Evolutionary conservation across 1,284 basidiomycete genomes (phyloP), one percentile per base, ranked within the genome.

Genomic region (Hemileia vastatrix): DNA sequence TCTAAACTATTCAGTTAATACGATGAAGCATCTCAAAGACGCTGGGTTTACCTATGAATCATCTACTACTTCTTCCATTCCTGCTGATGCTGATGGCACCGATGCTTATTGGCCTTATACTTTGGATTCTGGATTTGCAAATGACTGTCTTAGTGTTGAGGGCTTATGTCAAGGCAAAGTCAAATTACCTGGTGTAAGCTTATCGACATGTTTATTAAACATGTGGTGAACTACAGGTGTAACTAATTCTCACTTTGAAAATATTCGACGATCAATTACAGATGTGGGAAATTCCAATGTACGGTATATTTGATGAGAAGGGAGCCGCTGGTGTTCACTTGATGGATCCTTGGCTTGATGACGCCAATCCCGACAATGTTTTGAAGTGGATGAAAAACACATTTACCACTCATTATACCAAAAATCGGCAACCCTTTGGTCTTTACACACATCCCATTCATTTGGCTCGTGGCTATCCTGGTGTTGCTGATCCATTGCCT

Each of bases 391-490:
- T 89, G 83, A 80, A 87, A 77, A 81, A 76, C 64, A 88, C 86
- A 0, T 89, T 90, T 76, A 84, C 80, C 1, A 83, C 78, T 63
- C 86, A 87, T 64, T 74, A 80, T 77, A 84, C 82, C 64, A 81
- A 80, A 49, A 87, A 87, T 69, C 81, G 85, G 6, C 86, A 88
- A 75, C 88, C 88, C 0, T 84, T 90, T 66, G 87, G 87, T 55
- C 78, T 89, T 48, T 90, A 89, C 76, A 85, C 85, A 2, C 87
- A 90, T 72, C 87, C 87, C 40, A 86, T 89, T 71, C 86, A 89
- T 77, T 75, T 88, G 62, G 83, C 86, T 15, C 82, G 75, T 8
- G 81, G 78, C 4, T 83, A 84, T 67, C 84, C 85, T 44, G 84
- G 84, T 55, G 79, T 83, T 32, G 75, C 76, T 9, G 76, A 78